Percentiles rank a stretch among this genome's conserved stretches.
Evolutionary conservation across 495 filamentous ascomycete genomes (phyloP).

Genomic region (Tuber microsphaerosporum): DNA sequence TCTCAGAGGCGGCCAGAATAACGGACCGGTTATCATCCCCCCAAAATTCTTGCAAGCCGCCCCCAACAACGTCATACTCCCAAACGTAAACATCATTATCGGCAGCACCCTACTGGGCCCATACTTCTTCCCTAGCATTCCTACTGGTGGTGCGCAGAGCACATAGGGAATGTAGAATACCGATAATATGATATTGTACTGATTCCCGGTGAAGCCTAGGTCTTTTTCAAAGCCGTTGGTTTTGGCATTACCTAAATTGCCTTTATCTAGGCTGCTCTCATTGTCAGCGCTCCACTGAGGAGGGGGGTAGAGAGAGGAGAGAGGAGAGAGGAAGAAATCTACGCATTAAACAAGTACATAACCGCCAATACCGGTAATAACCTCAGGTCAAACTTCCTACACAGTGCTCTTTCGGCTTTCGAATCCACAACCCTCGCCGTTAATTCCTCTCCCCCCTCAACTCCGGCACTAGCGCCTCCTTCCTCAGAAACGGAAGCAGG

Average conservation of each 20-base stretch:
- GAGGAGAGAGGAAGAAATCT: not conserved
- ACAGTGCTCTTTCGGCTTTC: constrained; percentile 55
- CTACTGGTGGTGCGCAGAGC: constrained; percentile 58
- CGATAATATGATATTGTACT: constrained; percentile 65
- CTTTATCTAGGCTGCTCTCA: constrained; percentile 53
- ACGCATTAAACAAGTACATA: constrained; percentile 51
- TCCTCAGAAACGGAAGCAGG: constrained; percentile 11
- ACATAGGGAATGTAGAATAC: constrained; percentile 79
- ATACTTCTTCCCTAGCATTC: constrained; percentile 62
- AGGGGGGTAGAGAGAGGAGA: not conserved
- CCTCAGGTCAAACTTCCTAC: constrained; percentile 58
- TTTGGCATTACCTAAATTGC: constrained; percentile 64
- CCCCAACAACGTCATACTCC: constrained; percentile 53
- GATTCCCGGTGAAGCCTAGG: constrained; percentile 53
- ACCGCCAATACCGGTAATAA: constrained; percentile 57
- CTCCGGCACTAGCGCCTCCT: not conserved
- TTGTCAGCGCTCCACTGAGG: constrained; percentile 52
- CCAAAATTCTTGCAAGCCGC: constrained; percentile 56
- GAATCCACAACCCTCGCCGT: constrained; percentile 42
- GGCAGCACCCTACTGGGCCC: constrained; percentile 60
- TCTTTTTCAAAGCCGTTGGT: constrained; percentile 49
- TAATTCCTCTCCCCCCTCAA: constrained; percentile 17
- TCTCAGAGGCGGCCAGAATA: not conserved
- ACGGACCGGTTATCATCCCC: constrained; percentile 53
- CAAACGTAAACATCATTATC: constrained; percentile 61